Evolutionary conservation across 2,329 filamentous ascomycete genomes (phyloP).

Genomic region (Penicillium sp.): DNA sequence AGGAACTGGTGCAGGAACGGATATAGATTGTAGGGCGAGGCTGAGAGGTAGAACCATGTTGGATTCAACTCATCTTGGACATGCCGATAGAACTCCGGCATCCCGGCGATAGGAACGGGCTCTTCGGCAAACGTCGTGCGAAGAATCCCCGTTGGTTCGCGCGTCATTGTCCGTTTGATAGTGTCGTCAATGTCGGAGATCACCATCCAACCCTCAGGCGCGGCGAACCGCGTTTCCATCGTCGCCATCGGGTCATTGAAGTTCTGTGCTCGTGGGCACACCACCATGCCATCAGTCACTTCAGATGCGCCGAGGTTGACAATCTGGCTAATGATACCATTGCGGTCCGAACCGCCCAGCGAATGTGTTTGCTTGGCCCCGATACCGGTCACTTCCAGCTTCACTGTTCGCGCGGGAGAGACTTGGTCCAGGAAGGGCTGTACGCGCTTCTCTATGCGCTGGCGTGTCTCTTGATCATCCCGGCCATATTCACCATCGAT

Average conservation of each 20-base stretch:
- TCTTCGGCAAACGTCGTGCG: slow-evolving; percentile 80
- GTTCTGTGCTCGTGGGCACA: slow-evolving; percentile 39
- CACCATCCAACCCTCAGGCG: slow-evolving; percentile 78
- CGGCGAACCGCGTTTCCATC: slow-evolving; percentile 74
- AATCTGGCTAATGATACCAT: slow-evolving; percentile 71
- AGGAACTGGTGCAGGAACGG: slow-evolving; percentile 80
- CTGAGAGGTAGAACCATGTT: slow-evolving; percentile 90
- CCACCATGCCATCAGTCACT: slow-evolving; percentile 53
- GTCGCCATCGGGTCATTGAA: slow-evolving; percentile 49
- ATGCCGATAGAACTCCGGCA: slow-evolving; percentile 80
- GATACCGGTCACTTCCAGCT: slow-evolving; percentile 63
- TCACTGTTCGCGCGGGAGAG: slow-evolving; percentile 69
- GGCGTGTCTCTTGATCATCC: slow-evolving; percentile 57
- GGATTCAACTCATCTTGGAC: slow-evolving; percentile 64
- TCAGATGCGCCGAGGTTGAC: slow-evolving; percentile 55
- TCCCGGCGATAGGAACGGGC: slow-evolving; percentile 71
- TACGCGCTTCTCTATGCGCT: slow-evolving; percentile 61
- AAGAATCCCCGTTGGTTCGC: slow-evolving; percentile 77
- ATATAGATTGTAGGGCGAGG: slow-evolving; percentile 93
- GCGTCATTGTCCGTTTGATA: slow-evolving; percentile 87
- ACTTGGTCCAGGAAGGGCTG: slow-evolving; percentile 77
- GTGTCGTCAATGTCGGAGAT: slow-evolving; percentile 94
- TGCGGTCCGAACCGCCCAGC: slow-evolving; percentile 70
- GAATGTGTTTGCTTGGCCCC: slow-evolving; percentile 49
- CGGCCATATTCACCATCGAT: slow-evolving; percentile 59